Evolutionary conservation across 2,329 filamentous ascomycete species (phyloP), one percentile per base, ranked within the genome.

Genomic region (Fusarium praegraminearum): DNA sequence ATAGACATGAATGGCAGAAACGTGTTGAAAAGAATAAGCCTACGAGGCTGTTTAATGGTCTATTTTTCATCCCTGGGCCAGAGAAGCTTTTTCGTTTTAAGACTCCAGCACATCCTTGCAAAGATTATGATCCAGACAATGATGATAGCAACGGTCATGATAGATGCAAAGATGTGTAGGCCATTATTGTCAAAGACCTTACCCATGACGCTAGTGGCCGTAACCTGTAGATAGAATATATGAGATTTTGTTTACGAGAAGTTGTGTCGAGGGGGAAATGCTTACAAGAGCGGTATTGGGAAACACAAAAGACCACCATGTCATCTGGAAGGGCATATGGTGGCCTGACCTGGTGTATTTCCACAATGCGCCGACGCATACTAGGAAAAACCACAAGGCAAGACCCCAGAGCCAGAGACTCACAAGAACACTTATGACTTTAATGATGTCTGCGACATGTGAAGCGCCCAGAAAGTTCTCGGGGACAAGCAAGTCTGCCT

Each of bases 361-460:
- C 85, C 86, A 91, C 62, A 95, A 86, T 3, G 92, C 92, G 3
- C 91, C 90, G n/a, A 92, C 86, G 2, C 89, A 91, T 13, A 96
- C 89, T 60, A 95, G 82, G 78, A 95, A 95, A 82, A 95, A 96
- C 90, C 93, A 96, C 30, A 93, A 80, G 28, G 91, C 90, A n/a
- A 96, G 80, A 0, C 89, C 93, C 91, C 92, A 96, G 5, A 96
- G 84, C 92, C 92, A 97, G 13, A 96, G 81, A 1, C 89, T 89
- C 3, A 89, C 80, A 79, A 93, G 90, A 66, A 91, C 76, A 4
- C 83, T 82, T 15, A 87, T 71, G 0, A 87, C 70, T 57, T 82
- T 81, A 28, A 87, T 73, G 50, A 86, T 82, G 43, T 81, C 77
- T 8, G 80, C 76, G 6, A 82, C 79, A 50, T 85, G 76, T 3